A percentile compares a stretch with the other conserved stretches of the same genome.
Conservation (phyloP, 2,329 filamentous ascomycete species). For the Thermothelomyces thermophilus region DNA sequence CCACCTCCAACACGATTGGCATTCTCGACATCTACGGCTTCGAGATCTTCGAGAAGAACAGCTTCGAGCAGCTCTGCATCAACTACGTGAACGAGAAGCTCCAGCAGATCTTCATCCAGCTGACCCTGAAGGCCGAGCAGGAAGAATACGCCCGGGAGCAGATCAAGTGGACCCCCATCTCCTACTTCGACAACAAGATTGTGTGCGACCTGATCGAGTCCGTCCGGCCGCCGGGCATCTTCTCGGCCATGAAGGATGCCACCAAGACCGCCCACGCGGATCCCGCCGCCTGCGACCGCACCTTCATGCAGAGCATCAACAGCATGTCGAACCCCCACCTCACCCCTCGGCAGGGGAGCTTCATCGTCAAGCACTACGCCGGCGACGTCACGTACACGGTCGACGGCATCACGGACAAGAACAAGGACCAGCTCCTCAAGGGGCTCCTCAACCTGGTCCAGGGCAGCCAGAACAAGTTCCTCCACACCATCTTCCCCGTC, state of each 20-base stretch:
- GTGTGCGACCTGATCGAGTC: constrained; percentile 97
- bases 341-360: constrained; percentile 85
- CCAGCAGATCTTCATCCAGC: constrained; percentile 97
- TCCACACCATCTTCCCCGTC: constrained; percentile 84
- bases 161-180: constrained; percentile 98
- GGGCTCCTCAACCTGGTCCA: constrained; percentile 83
- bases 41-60: constrained; percentile 98
- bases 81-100: constrained; percentile 99
- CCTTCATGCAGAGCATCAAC: constrained; percentile 89
- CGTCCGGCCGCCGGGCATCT: constrained; percentile 80
- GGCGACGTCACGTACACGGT: constrained; percentile 93
- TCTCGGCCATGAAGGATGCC: constrained; percentile 93
- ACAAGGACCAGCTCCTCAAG: constrained; percentile 95
- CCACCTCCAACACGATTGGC: constrained; percentile 77
- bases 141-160: constrained; percentile 94
- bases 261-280: constrained; percentile 98
- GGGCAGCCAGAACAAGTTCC: constrained; percentile 74
- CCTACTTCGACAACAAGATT: constrained; percentile 99
- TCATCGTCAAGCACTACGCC: constrained; percentile 98
- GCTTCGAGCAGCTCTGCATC: constrained; percentile 97
- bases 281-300: constrained; percentile 86
- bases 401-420: constrained; percentile 98
- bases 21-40: constrained; percentile 99
- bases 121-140: constrained; percentile 93
- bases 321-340: constrained; percentile 89